These are phyloP conservation scores for Vicia sativa DNA, from an alignment of 306 rosid species.

Conservation along the genomic window DNA sequence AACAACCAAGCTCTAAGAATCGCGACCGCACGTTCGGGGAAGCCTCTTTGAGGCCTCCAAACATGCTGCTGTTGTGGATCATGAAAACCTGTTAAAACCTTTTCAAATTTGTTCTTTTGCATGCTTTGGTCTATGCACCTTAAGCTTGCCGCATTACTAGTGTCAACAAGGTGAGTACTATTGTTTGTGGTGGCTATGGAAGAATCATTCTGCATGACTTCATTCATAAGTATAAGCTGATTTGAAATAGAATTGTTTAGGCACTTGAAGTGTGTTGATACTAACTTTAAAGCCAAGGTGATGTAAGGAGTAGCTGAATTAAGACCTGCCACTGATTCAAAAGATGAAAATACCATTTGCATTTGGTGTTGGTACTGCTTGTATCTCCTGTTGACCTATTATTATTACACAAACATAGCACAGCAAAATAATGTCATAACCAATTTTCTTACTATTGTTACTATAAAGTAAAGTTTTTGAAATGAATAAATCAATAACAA, in stretches of 20 bases:
- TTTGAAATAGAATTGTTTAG: conserved; percentile 66
- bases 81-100: conserved; percentile 44
- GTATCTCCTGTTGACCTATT: conserved; percentile 71
- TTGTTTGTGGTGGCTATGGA: conserved; percentile 45
- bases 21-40: conserved; percentile 86
- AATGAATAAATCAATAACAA: background rate
- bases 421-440: conserved; percentile 10
- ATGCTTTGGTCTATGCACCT: conserved; percentile 65
- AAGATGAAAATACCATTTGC: conserved; percentile 91
- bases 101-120: conserved; percentile 54
- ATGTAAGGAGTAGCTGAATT: conserved; percentile 79
- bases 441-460: background rate
- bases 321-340: conserved; percentile 86
- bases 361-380: conserved; percentile 92
- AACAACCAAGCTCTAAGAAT: conserved; percentile 94
- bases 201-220: conserved; percentile 61
- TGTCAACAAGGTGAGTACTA: conserved; percentile 45
- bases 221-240: conserved; percentile 55
- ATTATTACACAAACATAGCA: background rate
- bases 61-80: conserved; percentile 63
- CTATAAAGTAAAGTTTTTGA: too few species aligned
- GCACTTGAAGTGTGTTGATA: conserved; percentile 64
- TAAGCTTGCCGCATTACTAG: conserved; percentile 36
- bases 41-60: conserved; percentile 97
- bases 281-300: conserved; percentile 64